Evolutionary conservation across 176 grass and related monocot genomes (phyloP).

Genomic region (Aegilops sharonensis): DNA sequence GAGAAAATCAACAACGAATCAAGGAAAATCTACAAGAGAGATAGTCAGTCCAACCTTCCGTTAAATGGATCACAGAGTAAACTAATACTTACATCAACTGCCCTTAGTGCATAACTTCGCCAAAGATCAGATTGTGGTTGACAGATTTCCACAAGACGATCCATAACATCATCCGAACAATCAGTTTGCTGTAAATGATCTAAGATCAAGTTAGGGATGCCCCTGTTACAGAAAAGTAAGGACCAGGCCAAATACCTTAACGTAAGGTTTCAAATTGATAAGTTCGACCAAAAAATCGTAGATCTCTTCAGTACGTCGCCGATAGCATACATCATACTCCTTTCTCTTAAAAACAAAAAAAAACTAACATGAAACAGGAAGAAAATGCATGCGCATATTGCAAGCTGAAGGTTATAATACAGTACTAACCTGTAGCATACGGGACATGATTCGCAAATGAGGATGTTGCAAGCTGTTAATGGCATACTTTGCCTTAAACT

Average conservation of each 20-base stretch:
- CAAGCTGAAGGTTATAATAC: background rate
- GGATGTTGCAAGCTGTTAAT: background rate
- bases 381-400: background rate
- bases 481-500: background rate
- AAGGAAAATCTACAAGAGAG: background rate
- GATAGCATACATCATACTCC: background rate
- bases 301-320: background rate
- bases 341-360: background rate
- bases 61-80: background rate
- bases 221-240: background rate
- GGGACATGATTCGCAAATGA: background rate
- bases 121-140: background rate
- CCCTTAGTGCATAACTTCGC: background rate
- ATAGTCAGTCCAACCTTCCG: background rate
- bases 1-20: background rate
- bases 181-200: constrained; percentile 3
- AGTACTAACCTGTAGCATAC: background rate
- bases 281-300: background rate
- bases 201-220: background rate
- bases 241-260: background rate
- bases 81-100: background rate
- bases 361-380: background rate
- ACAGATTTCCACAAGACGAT: background rate
- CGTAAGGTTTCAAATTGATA: background rate
- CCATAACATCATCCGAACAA: background rate